Evolutionary conservation across 2,329 filamentous ascomycete species (phyloP).

Genomic region (Aureobasidium melanogenum): DNA sequence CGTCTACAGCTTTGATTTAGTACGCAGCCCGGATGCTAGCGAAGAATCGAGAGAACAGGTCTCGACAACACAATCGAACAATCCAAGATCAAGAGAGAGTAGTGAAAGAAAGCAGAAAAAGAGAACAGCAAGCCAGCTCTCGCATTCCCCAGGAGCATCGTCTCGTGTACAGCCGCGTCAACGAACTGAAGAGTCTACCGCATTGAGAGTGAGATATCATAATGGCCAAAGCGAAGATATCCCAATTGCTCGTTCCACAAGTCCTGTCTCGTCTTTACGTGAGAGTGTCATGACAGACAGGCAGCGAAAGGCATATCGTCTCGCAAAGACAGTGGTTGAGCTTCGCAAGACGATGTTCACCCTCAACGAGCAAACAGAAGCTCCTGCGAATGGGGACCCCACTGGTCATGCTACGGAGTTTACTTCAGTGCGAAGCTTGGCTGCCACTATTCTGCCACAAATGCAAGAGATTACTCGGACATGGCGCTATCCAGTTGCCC

Average conservation of each 20-base stretch:
- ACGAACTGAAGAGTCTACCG: constrained; percentile 35
- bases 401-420: constrained; percentile 36
- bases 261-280: constrained; percentile 14
- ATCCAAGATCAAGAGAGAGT: constrained; percentile 17
- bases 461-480: constrained; percentile 48
- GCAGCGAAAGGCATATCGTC: constrained; percentile 45
- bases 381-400: constrained; percentile 16
- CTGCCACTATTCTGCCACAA: constrained; percentile 39
- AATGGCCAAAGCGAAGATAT: constrained; percentile 54
- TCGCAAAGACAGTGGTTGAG: constrained; percentile 46
- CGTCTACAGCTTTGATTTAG: constrained; percentile 55
- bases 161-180: constrained; percentile 35
- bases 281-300: constrained; percentile 37
- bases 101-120: constrained; percentile 50
- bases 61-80: not conserved
- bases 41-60: constrained; percentile 25
- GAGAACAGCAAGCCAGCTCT: constrained; percentile 36
- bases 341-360: constrained; percentile 50
- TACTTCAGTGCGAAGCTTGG: constrained; percentile 26
- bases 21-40: constrained; percentile 47
- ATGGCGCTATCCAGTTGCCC: constrained; percentile 54
- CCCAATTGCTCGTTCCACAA: constrained; percentile 33
- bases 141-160: constrained; percentile 24
- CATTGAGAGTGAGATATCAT: constrained; percentile 48
- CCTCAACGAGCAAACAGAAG: constrained; percentile 23